These are phyloP conservation scores for Cladosporium phlei DNA, from an alignment of 2,329 filamentous ascomycete genomes.

Conservation along the genomic window DNA sequence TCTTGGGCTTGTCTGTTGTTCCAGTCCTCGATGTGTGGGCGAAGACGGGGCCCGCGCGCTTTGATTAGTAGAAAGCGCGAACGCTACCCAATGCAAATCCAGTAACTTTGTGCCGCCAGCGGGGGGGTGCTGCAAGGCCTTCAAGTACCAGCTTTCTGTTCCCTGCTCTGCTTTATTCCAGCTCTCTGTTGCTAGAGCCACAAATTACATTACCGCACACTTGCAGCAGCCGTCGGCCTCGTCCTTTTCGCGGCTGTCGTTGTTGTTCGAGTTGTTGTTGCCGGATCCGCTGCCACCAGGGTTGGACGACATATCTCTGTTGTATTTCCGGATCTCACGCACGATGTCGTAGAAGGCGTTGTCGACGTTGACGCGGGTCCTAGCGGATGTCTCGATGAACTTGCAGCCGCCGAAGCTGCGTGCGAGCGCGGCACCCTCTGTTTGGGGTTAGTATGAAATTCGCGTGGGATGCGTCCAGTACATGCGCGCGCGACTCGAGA, in stretches of 20 bases:
- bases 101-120: conserved; percentile 2
- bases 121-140: too few relatives aligned
- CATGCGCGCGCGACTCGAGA: conserved; percentile 14
- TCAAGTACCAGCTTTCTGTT: neutral
- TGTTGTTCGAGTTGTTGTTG: conserved; percentile 58
- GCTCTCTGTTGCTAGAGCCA: neutral
- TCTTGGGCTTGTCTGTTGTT: neutral
- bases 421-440: conserved; percentile 87
- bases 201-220: conserved; percentile 77
- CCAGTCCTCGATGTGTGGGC: neutral
- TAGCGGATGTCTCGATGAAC: conserved; percentile 98
- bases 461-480: conserved; percentile 13
- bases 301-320: conserved; percentile 94
- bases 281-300: conserved; percentile 57
- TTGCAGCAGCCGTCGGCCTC: conserved; percentile 69
- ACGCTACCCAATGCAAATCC: conserved; percentile 12
- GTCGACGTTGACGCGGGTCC: conserved; percentile 96
- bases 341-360: conserved; percentile 98
- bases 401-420: conserved; percentile 89
- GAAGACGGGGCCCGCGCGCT: conserved; percentile 2
- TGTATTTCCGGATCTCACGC: conserved; percentile 94
- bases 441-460: conserved; percentile 18
- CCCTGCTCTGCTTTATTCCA: too few relatives aligned
- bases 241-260: conserved; percentile 69
- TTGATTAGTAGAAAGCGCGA: conserved; percentile 13